These are phyloP conservation scores for Ophiocordyceps unilateralis DNA, from an alignment of 2,329 filamentous ascomycete genomes.

Conservation along the genomic window DNA sequence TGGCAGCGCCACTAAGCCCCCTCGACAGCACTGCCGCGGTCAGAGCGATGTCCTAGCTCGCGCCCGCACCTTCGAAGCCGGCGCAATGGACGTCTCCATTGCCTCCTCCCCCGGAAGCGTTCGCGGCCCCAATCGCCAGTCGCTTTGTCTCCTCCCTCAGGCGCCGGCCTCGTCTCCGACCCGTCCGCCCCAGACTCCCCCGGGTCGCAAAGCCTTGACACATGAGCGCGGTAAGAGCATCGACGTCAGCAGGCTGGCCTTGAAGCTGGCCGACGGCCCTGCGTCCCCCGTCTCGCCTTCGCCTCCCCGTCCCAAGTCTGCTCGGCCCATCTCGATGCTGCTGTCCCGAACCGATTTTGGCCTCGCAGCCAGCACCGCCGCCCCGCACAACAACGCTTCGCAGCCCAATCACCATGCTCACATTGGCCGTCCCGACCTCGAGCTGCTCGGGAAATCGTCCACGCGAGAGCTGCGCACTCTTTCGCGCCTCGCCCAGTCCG, in stretches of 20 bases:
- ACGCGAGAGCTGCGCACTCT: conserved; percentile 79
- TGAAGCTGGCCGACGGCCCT: conserved; percentile 25
- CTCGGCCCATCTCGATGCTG: conserved; percentile 45
- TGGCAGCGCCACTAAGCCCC: conserved; percentile 12
- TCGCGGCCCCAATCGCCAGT: conserved; percentile 58
- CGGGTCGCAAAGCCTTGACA: conserved; percentile 9
- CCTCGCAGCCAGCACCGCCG: conserved; percentile 15
- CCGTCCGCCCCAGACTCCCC: conserved; percentile 18
- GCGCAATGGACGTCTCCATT: conserved; percentile 24
- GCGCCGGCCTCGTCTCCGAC: conserved; percentile 31
- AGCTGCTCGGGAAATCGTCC: conserved; percentile 70
- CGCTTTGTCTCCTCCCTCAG: conserved; percentile 57
- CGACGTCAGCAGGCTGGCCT: conserved; percentile 38
- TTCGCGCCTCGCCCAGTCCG: conserved; percentile 64
- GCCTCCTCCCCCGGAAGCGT: conserved; percentile 38
- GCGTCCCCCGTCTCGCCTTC: conserved; percentile 19
- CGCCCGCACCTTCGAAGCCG: conserved; percentile 28
- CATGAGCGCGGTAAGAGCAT: conserved; percentile 47
- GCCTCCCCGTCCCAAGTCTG: conserved; percentile 21
- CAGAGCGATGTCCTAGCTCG: conserved; percentile 50
- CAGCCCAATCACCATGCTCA: conserved; percentile 18
- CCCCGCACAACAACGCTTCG: conserved; percentile 13
- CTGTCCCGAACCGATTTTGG: conserved; percentile 40
- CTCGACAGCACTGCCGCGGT: conserved; percentile 46
- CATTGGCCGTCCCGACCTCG: conserved; percentile 54